Percentiles rank a stretch among this genome's conserved stretches.
Evolutionary conservation across 2,329 filamentous ascomycete genomes (phyloP).

Genomic region (Tympanopsis confertula): DNA sequence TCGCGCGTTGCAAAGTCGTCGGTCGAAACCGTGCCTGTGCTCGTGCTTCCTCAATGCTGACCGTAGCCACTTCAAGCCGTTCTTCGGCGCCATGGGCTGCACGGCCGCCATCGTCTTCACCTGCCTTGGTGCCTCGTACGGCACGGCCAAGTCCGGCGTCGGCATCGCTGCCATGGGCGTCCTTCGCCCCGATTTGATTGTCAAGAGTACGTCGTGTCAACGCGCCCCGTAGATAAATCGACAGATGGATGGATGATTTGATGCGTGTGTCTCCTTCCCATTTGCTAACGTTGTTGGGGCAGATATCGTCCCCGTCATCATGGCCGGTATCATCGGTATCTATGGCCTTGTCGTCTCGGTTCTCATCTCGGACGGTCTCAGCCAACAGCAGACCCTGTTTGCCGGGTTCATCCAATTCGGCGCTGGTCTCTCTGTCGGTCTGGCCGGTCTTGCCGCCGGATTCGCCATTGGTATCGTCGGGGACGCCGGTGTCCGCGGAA

Average conservation of each 20-base stretch:
- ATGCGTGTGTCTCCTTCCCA: neutral
- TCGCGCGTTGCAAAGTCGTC: slow-evolving; percentile 1
- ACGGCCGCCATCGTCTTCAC: slow-evolving; percentile 91
- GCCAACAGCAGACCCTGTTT: slow-evolving; percentile 63
- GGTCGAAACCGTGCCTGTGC: slow-evolving; percentile 7
- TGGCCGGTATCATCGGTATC: slow-evolving; percentile 99
- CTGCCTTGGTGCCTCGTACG: slow-evolving; percentile 92
- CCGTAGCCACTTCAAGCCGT: slow-evolving; percentile 41
- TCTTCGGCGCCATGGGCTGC: slow-evolving; percentile 97
- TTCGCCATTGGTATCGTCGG: slow-evolving; percentile 82
- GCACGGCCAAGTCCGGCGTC: slow-evolving; percentile 97
- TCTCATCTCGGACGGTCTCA: slow-evolving; percentile 70
- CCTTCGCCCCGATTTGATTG: slow-evolving; percentile 90
- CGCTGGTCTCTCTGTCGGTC: slow-evolving; percentile 70
- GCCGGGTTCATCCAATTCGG: slow-evolving; percentile 79
- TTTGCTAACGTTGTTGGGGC: too few species aligned
- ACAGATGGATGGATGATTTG: too few species aligned
- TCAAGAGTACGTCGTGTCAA: slow-evolving; percentile 70
- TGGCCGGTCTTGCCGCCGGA: slow-evolving; percentile 72
- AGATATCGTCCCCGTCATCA: slow-evolving; percentile 99
- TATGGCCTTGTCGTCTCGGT: slow-evolving; percentile 85
- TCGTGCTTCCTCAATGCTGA: slow-evolving; percentile 15
- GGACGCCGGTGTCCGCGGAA: slow-evolving; percentile 80
- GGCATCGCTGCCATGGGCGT: slow-evolving; percentile 98
- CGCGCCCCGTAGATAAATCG: neutral